Percentiles rank a stretch among this genome's conserved stretches.
Evolutionary conservation across 2,329 filamentous ascomycete species (phyloP).

Genomic region (Ramularia endophylla): DNA sequence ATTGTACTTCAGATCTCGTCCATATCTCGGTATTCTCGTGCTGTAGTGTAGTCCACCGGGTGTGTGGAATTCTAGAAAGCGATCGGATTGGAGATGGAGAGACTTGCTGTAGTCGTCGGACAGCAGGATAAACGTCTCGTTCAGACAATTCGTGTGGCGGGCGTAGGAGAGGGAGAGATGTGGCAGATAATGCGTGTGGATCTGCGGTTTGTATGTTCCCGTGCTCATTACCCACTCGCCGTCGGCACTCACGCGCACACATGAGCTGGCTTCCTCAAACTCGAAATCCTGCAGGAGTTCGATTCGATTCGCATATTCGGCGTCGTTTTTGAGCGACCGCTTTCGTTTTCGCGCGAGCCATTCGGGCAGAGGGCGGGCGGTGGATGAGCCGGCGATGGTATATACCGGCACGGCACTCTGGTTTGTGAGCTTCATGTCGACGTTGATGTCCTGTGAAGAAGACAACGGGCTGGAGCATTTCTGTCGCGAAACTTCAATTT

Average conservation of each 20-base stretch:
- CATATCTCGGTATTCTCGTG: constrained; percentile 86
- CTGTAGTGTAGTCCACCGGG: constrained; percentile 81
- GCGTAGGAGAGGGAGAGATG: constrained; percentile 91
- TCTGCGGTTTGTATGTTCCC: constrained; percentile 71
- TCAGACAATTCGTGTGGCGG: constrained; percentile 85
- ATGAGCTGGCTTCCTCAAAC: constrained; percentile 91
- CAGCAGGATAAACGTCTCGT: constrained; percentile 83
- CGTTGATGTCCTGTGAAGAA: background rate
- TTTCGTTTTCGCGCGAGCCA: constrained; percentile 91
- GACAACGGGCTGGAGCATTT: background rate
- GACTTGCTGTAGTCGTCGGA: constrained; percentile 92
- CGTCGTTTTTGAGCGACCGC: constrained; percentile 83
- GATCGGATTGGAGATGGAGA: constrained; percentile 85
- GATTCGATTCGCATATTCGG: constrained; percentile 87
- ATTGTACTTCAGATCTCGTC: constrained; percentile 83
- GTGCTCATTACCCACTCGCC: constrained; percentile 97
- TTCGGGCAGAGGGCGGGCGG: constrained; percentile 81
- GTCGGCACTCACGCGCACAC: constrained; percentile 86
- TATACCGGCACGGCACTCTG: constrained; percentile 84
- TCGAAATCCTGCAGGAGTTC: constrained; percentile 97
- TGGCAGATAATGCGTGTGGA: constrained; percentile 91
- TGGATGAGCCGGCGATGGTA: constrained; percentile 87
- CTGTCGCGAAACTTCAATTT: background rate
- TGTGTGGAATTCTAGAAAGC: constrained; percentile 88
- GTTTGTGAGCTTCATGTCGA: constrained; percentile 81